Percentiles rank a stretch among this genome's conserved stretches.
phyloP scores from a whole-genome alignment of 306 rosid genomes.

The Neltuma alba region DNA sequence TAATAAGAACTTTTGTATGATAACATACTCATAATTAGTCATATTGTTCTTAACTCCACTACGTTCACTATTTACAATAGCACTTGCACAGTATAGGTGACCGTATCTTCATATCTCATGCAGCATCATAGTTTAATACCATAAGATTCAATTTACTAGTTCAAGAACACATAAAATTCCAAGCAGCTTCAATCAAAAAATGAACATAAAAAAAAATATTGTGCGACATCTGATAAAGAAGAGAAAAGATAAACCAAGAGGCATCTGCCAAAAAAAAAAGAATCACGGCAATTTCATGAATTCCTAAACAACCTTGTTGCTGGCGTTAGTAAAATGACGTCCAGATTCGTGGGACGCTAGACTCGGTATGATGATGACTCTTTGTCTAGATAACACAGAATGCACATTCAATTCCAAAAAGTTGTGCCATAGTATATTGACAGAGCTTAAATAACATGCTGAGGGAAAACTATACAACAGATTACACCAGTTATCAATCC shows the following conservation, averaged over 20 bases:
- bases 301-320: conserved; percentile 6
- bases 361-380: background rate
- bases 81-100: conserved; percentile 10
- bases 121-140: background rate
- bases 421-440: background rate
- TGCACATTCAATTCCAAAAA: background rate
- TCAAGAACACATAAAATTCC: conserved; percentile 18
- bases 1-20: conserved; percentile 17
- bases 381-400: background rate
- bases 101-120: conserved; percentile 5
- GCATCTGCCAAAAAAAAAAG: background rate
- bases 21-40: background rate
- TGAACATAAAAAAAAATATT: background rate
- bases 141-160: conserved; percentile 17
- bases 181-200: conserved; percentile 18
- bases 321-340: background rate
- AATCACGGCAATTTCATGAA: background rate
- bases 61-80: background rate
- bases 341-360: background rate
- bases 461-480: conserved; percentile 1
- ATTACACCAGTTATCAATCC: conserved; percentile 13
- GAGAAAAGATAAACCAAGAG: background rate
- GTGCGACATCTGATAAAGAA: background rate
- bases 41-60: conserved; percentile 14
- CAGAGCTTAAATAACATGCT: background rate